Evolutionary conservation across 2,329 filamentous ascomycete species (phyloP), one percentile per base, ranked within the genome.

Genomic region (Davidsoniella virescens): DNA sequence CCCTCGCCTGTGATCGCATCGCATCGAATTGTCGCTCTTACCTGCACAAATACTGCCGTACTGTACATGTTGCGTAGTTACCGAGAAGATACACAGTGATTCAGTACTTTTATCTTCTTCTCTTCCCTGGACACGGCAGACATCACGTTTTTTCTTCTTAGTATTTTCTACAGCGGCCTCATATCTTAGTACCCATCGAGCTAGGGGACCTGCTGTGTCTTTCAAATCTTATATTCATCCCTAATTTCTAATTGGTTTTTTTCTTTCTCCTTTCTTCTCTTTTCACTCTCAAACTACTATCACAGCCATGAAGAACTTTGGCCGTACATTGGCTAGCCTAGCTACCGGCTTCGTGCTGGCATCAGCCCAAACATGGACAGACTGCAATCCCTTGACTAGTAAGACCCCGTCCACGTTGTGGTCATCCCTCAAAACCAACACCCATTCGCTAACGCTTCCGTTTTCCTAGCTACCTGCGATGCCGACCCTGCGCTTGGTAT

Each of bases 401-500:
- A 61, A 56, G 63, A 17, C 38, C 39, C 47, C 20, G n/a, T 33
- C 26, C 10, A 18, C 23, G 17, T 23, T 25, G 41, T 23, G 47
- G 25, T 36, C 25, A 44, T 14, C 33, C 46, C 44, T 29, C 23
- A 6, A 16, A 41, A 20, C 43, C 33, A 45, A 9, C 20, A 44
- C 37, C 44, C n/a, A 17, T n/a, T 9, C 7, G 37, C 12, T 43
- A 23, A 26, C 33, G n/a, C 37, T n/a, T 23, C 39, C 29, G 25
- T 25, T 4, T 41, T 43, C 29, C 42, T 23, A 70, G 65, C 68
- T 68, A 72, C 67, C 53, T 96, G 90, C 60, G 76, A 84, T 5
- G 63, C 84, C 48, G 71, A 95, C 62, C 78, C 84, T 6, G 90
- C 87, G 0, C 75, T 96, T 3, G 87, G 86, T 52, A 84, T 78